Conservation (phyloP, 2,329 filamentous ascomycete genomes). For the Fusarium hostae region DNA sequence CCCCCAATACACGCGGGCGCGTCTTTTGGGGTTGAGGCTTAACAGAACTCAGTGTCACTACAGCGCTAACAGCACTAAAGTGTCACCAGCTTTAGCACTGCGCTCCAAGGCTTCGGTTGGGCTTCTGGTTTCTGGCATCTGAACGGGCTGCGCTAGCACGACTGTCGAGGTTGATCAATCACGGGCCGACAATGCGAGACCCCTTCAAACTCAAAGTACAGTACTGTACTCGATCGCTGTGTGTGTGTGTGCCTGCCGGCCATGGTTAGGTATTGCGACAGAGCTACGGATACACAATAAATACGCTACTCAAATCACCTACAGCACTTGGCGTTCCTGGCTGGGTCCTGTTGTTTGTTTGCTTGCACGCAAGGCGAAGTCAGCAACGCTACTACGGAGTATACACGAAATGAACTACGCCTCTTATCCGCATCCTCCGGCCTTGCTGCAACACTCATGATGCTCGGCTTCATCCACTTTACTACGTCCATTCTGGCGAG, state of each 20-base stretch:
- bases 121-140: slow-evolving; percentile 37
- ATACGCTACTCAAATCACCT: neutral
- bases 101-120: slow-evolving; percentile 22
- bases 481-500: slow-evolving; percentile 25
- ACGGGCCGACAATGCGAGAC: slow-evolving; percentile 22
- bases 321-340: neutral
- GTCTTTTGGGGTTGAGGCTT: slow-evolving; percentile 30
- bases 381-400: neutral
- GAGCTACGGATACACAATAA: neutral
- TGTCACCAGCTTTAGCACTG: slow-evolving; percentile 16
- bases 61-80: slow-evolving; percentile 5
- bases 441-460: slow-evolving; percentile 8
- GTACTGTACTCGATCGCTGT: neutral
- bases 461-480: slow-evolving; percentile 29
- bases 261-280: slow-evolving; percentile 4
- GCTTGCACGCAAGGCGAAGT: neutral
- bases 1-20: slow-evolving; percentile 22
- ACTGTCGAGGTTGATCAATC: slow-evolving; percentile 29
- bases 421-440: slow-evolving; percentile 25
- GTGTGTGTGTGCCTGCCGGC: neutral
- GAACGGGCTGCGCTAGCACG: slow-evolving; percentile 22
- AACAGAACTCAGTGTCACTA: slow-evolving; percentile 1
- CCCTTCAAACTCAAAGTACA: slow-evolving; percentile 15
- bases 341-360: slow-evolving; percentile 1
- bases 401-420: slow-evolving; percentile 11